Evolutionary conservation across 108 stramenopile species (phyloP).

Genomic region (Cyclotella baltica): DNA sequence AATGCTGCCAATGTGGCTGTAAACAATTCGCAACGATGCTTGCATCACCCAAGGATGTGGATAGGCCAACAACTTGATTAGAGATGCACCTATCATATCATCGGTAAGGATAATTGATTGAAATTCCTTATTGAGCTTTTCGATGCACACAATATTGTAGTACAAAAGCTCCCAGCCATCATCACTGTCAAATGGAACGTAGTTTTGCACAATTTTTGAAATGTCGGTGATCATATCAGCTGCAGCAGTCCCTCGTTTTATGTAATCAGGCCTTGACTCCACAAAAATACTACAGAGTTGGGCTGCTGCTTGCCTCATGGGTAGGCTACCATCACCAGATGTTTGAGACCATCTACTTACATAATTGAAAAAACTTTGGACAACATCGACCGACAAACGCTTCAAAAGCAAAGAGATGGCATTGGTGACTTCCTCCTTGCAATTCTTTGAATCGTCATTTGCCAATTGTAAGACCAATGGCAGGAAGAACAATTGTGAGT

Average conservation of each 20-base stretch:
- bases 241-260: slow-evolving; percentile 55
- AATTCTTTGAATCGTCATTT: slow-evolving; percentile 88
- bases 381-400: slow-evolving; percentile 65
- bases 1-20: slow-evolving; percentile 52
- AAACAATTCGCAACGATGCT: slow-evolving; percentile 66
- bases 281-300: slow-evolving; percentile 82
- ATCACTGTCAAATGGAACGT: slow-evolving; percentile 23
- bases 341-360: slow-evolving; percentile 69
- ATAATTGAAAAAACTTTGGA: slow-evolving; percentile 73
- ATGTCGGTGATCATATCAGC: slow-evolving; percentile 38
- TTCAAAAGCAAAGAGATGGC: slow-evolving; percentile 63
- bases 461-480: slow-evolving; percentile 87
- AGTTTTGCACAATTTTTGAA: slow-evolving; percentile 31
- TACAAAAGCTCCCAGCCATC: slow-evolving; percentile 78
- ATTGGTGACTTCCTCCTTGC: slow-evolving; percentile 70
- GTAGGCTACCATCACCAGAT: slow-evolving; percentile 40
- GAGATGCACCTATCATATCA: slow-evolving; percentile 58
- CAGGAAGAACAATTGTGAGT: slow-evolving; percentile 82
- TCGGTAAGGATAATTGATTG: slow-evolving; percentile 21
- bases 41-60: slow-evolving; percentile 84
- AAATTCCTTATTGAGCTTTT: slow-evolving; percentile 60
- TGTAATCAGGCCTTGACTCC: slow-evolving; percentile 67
- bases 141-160: slow-evolving; percentile 72
- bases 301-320: slow-evolving; percentile 67
- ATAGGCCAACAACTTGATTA: slow-evolving; percentile 63